phyloP scores from a whole-genome alignment of 2,329 filamentous ascomycete genomes.

The Ilyonectria destructans region DNA sequence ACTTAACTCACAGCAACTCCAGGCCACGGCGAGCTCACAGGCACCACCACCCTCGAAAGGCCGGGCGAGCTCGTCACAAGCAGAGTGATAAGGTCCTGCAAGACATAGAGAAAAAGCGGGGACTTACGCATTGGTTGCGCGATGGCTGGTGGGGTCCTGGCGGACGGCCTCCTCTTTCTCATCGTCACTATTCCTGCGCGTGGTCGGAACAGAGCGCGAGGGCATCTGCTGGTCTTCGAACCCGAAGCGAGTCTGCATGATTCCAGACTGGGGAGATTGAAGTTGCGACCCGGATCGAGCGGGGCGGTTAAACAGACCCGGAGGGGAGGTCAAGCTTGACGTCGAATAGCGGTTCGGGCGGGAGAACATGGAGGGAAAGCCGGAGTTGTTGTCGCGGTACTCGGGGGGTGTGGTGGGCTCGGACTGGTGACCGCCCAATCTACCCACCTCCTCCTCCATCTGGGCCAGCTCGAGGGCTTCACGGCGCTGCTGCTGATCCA shows the following conservation, averaged over 20 bases:
- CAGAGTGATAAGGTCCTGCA: slow-evolving; percentile 8
- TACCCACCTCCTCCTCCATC: slow-evolving; percentile 84
- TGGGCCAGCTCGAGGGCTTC: slow-evolving; percentile 89
- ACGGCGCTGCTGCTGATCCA: slow-evolving; percentile 87
- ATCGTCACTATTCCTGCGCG: slow-evolving; percentile 92
- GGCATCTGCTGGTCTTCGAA: slow-evolving; percentile 70
- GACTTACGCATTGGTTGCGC: slow-evolving; percentile 86
- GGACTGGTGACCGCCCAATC: slow-evolving; percentile 83
- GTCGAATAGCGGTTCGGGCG: slow-evolving; percentile 91
- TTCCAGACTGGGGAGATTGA: slow-evolving; percentile 81
- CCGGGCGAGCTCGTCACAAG: slow-evolving; percentile 5
- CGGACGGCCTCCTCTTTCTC: slow-evolving; percentile 85
- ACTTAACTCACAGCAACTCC: not conserved
- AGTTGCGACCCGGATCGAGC: slow-evolving; percentile 85
- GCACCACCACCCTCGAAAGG: not conserved
- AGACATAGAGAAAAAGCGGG: slow-evolving; percentile 30
- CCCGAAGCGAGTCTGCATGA: slow-evolving; percentile 72
- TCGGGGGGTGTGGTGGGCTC: slow-evolving; percentile 98
- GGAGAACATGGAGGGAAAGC: slow-evolving; percentile 85
- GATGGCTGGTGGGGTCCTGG: slow-evolving; percentile 79
- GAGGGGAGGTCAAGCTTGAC: slow-evolving; percentile 88
- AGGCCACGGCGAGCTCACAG: not conserved
- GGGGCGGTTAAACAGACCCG: slow-evolving; percentile 81
- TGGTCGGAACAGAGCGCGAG: slow-evolving; percentile 88
- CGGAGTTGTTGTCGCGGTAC: slow-evolving; percentile 84